These are phyloP conservation scores for Rhynchospora pubera DNA, from an alignment of 176 grass and related monocot genomes.

Conservation along the genomic window DNA sequence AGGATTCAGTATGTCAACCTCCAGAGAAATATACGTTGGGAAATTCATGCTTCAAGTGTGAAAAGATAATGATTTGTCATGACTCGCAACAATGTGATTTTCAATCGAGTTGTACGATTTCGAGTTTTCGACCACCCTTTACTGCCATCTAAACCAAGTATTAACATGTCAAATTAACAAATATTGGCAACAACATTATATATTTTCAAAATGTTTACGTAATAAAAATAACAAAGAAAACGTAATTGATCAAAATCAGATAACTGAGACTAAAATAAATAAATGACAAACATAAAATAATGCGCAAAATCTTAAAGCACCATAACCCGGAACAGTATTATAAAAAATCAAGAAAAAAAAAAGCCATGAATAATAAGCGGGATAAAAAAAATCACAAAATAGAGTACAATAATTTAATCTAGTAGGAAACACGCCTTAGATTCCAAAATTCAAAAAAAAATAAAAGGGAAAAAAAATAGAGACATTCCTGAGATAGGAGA, in stretches of 20 bases:
- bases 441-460: constrained; percentile 6
- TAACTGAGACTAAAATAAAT: not conserved
- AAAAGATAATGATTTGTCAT: not conserved
- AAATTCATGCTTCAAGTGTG: not conserved
- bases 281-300: not conserved
- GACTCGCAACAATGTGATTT: not conserved
- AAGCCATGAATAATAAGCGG: not conserved
- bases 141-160: not conserved
- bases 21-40: not conserved
- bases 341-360: not conserved
- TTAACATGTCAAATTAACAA: not conserved
- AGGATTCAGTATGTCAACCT: too few species aligned
- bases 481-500: not conserved
- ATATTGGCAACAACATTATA: not conserved
- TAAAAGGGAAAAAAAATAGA: not conserved
- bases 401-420: not conserved
- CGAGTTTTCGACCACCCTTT: too few species aligned
- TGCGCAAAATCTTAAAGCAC: not conserved
- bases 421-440: not conserved
- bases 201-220: not conserved
- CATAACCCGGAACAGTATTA: not conserved
- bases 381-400: not conserved
- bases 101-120: not conserved
- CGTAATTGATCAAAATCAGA: not conserved
- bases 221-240: not conserved